Conservation (phyloP, 2,329 filamentous ascomycete genomes). For the Penicillium griseofulvum region DNA sequence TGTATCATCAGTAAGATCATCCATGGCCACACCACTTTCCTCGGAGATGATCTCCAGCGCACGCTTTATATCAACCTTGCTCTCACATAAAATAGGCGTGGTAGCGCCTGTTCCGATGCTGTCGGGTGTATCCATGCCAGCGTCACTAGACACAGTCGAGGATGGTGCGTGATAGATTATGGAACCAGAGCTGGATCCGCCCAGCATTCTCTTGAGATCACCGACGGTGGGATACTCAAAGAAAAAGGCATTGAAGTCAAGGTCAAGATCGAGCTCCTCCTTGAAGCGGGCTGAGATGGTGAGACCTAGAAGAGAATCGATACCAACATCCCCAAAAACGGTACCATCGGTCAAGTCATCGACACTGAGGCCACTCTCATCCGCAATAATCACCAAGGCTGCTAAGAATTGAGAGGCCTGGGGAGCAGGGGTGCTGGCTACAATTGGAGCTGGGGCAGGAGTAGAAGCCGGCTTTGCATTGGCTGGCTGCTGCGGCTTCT, state of each 20-base stretch:
- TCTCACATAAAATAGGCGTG: no score
- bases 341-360: background rate
- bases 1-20: constrained; percentile 6
- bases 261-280: background rate
- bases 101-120: no score
- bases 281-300: background rate
- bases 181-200: no score
- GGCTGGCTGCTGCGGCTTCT: background rate
- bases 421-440: no score
- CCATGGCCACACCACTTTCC: constrained; percentile 12
- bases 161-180: no score
- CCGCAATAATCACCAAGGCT: background rate
- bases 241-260: background rate
- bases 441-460: no score
- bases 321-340: background rate
- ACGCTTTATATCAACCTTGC: background rate
- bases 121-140: no score
- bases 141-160: background rate
- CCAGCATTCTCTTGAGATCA: background rate
- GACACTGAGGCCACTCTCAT: background rate
- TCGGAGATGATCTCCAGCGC: constrained; percentile 16
- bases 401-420: no score
- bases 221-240: background rate
- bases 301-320: background rate
- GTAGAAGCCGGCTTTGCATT: background rate